Evolutionary conservation across 1,284 basidiomycete species (phyloP).

Genomic region (Ganoderma resinaceum): DNA sequence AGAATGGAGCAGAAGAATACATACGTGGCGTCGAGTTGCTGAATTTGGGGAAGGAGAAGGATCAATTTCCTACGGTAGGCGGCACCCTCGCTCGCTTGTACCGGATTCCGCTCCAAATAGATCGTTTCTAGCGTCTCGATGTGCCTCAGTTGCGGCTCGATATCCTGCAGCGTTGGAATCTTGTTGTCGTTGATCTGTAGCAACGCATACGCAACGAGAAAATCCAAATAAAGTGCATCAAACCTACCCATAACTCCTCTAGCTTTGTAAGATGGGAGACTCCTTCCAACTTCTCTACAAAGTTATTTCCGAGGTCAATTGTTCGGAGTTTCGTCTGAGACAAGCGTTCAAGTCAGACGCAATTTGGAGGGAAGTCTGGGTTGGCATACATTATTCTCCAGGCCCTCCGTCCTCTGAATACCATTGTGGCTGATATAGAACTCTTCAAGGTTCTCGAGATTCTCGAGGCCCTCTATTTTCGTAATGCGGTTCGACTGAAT

Average conservation of each 20-base stretch:
- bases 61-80: slow-evolving; percentile 92
- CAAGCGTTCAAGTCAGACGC: background rate
- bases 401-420: slow-evolving; percentile 82
- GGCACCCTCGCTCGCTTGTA: slow-evolving; percentile 80
- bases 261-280: slow-evolving; percentile 78
- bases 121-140: slow-evolving; percentile 82
- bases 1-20: slow-evolving; percentile 39
- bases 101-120: slow-evolving; percentile 96
- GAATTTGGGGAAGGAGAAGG: slow-evolving; percentile 86
- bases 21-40: slow-evolving; percentile 95
- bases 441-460: slow-evolving; percentile 81
- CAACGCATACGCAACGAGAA: slow-evolving; percentile 1
- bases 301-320: slow-evolving; percentile 90
- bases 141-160: slow-evolving; percentile 80
- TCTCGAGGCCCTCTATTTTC: slow-evolving; percentile 83
- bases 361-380: background rate
- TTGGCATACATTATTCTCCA: slow-evolving; percentile 76
- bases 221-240: background rate
- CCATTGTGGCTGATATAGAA: slow-evolving; percentile 97
- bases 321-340: slow-evolving; percentile 82
- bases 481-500: slow-evolving; percentile 96
- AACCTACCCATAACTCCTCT: slow-evolving; percentile 92
- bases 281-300: slow-evolving; percentile 81
- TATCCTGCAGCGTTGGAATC: slow-evolving; percentile 70
- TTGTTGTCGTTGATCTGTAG: slow-evolving; percentile 87